A percentile compares a stretch with the other conserved stretches of the same genome.
Evolutionary conservation across 257 asterid genomes (phyloP).

Genomic region (Anisodus tanguticus): DNA sequence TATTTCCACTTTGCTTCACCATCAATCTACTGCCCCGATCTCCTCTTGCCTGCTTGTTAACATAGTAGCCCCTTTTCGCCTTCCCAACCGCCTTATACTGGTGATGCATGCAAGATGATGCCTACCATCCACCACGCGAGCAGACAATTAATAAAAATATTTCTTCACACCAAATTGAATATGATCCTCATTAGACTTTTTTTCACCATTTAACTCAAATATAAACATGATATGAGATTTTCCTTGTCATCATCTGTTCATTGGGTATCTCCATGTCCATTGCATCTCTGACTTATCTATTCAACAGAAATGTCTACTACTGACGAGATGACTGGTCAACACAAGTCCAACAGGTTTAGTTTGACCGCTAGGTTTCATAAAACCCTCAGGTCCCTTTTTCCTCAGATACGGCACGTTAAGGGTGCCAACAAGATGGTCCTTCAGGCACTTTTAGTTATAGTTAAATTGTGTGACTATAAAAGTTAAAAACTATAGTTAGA

Average conservation of each 20-base stretch:
- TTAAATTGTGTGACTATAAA: not conserved
- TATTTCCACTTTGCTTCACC: not conserved
- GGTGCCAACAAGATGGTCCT: slow-evolving; percentile 12
- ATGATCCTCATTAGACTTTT: not conserved
- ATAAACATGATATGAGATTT: slow-evolving; percentile 13
- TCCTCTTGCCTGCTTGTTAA: slow-evolving; percentile 15
- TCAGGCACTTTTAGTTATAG: not conserved
- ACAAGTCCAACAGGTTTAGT: not conserved
- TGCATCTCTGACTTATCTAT: slow-evolving; percentile 14
- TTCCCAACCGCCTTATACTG: not conserved
- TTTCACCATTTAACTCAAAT: slow-evolving; percentile 5
- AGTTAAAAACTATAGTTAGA: not conserved
- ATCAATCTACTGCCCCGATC: not conserved
- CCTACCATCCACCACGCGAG: not conserved
- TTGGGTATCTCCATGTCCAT: not conserved
- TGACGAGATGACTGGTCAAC: not conserved
- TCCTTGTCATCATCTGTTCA: not conserved
- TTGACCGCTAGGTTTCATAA: not conserved
- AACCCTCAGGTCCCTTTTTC: slow-evolving; percentile 4
- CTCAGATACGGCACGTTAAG: not conserved
- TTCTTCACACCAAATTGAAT: not conserved
- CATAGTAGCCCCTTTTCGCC: not conserved
- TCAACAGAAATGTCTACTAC: not conserved
- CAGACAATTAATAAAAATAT: slow-evolving; percentile 6
- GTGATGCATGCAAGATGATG: slow-evolving; percentile 2